Base-by-base conservation (phyloP, 805 yeast species). In the Kuraishia hungarica region DNA sequence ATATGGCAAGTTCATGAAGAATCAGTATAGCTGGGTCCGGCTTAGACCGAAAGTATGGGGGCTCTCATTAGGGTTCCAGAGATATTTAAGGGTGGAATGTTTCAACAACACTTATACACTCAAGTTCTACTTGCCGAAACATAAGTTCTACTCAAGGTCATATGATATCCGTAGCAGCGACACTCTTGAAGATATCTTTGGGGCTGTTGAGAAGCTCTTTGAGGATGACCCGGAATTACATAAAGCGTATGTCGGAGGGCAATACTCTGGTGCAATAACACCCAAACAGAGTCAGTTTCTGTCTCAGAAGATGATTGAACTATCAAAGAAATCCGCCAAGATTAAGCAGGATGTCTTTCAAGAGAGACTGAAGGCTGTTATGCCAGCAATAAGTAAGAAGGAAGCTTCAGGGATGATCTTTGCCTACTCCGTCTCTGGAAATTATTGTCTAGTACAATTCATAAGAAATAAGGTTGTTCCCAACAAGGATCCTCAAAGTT, bases 371-470 rank as follows among this genome's bases (percentile, higher is more conserved):
- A 55, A 59, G 5, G 28, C 51, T 7, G 59, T 58, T 46, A 48
- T 69, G 6, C 19, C 35, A 1, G 22, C 39, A 2, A 43, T 69
- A 55, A 56, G 64, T 6, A 67, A 62, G 50, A 52, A 58, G 15
- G 59, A 55, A 7, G 74, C 73, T 2, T 60, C 67, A 13, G 57
- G 63, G 24, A 51, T 70, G 54, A 70, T 70, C 6, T 69, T 66
- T 54, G 69, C 63, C 1, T 67, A 62, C 53, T 63, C 68, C 1
- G 62, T 67, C 10, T 63, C 69, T 1, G 64, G 70, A 8, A 57
- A 61, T 1, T 57, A 61, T 46, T 57, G 68, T 2, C 39, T 69
- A 2, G 64, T 67, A 51, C 49, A 61, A 2, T 69, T 65, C 60
- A 61, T 68, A 15, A 61, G 59, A 22, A 56, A 58, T 19, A 58